These are phyloP conservation scores for Glycine soja DNA, from an alignment of 306 rosid species.

Conservation along the genomic window DNA sequence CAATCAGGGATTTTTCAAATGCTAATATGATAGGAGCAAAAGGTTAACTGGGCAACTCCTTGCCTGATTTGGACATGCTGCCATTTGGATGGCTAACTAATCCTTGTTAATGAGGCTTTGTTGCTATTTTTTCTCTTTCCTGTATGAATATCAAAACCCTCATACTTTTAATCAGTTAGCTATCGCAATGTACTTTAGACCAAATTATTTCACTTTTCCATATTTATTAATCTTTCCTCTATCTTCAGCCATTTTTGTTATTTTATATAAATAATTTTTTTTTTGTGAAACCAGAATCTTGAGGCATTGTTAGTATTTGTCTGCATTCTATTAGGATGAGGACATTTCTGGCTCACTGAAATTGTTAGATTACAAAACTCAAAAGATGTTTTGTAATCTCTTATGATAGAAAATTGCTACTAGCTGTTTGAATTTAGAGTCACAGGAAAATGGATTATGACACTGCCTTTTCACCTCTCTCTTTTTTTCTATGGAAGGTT, in stretches of 20 bases:
- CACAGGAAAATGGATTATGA: too few species aligned
- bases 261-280: not conserved
- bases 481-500: slow-evolving; percentile 53
- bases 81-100: slow-evolving; percentile 95
- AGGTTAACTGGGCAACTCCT: slow-evolving; percentile 78
- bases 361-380: slow-evolving; percentile 20
- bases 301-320: too few species aligned
- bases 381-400: not conserved
- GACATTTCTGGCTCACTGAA: not conserved
- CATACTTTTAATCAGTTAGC: not conserved
- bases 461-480: not conserved
- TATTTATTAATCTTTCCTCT: slow-evolving; percentile 7
- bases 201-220: slow-evolving; percentile 16
- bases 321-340: too few species aligned
- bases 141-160: too few species aligned
- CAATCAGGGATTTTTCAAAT: slow-evolving; percentile 74
- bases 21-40: slow-evolving; percentile 79
- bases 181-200: not conserved
- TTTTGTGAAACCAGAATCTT: slow-evolving; percentile 11
- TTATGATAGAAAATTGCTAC: slow-evolving; percentile 11
- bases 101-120: slow-evolving; percentile 57
- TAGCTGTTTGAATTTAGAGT: slow-evolving; percentile 27
- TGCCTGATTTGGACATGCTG: slow-evolving; percentile 99
- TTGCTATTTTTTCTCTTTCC: slow-evolving; percentile 1
- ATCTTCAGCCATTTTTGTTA: not conserved